Base-by-base conservation (phyloP, 371 early-diverging fungal species). In the Batkoa obscura region DNA sequence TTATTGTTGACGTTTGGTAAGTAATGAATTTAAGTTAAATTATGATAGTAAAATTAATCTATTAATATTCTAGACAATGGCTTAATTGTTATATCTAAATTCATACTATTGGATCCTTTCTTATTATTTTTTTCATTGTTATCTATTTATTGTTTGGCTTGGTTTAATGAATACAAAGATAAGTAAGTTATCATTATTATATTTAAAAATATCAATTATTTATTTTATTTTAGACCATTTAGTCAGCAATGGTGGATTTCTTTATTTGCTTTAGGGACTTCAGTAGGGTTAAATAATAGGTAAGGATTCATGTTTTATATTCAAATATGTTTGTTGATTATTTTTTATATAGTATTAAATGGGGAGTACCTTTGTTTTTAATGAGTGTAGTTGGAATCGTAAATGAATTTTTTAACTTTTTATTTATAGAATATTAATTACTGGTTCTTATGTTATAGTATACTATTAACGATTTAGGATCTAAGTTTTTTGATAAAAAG, bases 51-150 rank as follows among this genome's bases (percentile, higher is more conserved):
- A 13, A 43, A 43, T 34, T 36, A 10, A 50, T 13, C 8, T 13
- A 9, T 47, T 34, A 13, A 17, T 34, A 33, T 8, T 13, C 5
- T 56, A 50, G 58, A 58, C n/a, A 89, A 80, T 55, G 90, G 93
- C 2, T 80, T 80, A 47, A 64, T 83, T 54, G 78, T 82, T 30
- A 98, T 98, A 63, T 86, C 86, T 62, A 83, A 97, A 47, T 90
- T 98, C 58, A 95, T 98, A 57, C 78, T 99, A 35, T 72, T 99
- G 49, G 99, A 99, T 66, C 88, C 98, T 1, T 90, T 96, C 83
- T 76, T 99, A 13, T 66, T 99, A 34, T 87, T 88, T 58, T 91
- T 94, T 55, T 96, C 99, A 9, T 76, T 81, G 42, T 69, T 84
- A 36, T 79, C 82, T 13, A 68, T 85, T 12, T 88, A 84, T 64